Evolutionary conservation across 106 monocot genomes (phyloP), one percentile per base, ranked within the genome.

Genomic region (Triglochin maritima): DNA sequence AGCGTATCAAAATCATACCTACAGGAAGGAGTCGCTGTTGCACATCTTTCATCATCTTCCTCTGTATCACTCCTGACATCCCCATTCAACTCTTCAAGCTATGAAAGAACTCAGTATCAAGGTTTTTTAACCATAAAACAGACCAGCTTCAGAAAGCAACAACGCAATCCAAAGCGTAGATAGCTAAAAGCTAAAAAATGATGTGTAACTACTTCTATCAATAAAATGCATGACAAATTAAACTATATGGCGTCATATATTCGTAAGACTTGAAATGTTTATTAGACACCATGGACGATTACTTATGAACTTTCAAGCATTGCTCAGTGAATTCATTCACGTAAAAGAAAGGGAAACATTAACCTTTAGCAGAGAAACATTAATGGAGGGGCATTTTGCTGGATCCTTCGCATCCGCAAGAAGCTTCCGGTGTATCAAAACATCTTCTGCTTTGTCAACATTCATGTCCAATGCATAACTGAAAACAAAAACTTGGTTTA

Each of bases 341-440:
- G 29, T 29, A 29, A 29, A 29, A 29, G 29, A 29, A 29, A 52
- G 7, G 52, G 11, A 8, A 11, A 52, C 52, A 52, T 7, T 59
- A 63, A 98, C 96, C 84, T 88, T 83, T 50, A 77, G 12, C 51
- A 91, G 87, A n/a, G 88, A 85, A 44, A 81, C 82, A 79, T 79
- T 75, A 62, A 85, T 88, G 57, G 67, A 72, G 5, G 90, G 90
- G 6, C 85, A 78, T 51, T 86, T 96, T 4, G 63, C 62, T 4
- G 87, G 82, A 67, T 88, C 85, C 76, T 78, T 78, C 1, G 86
- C 91, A 7, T 84, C 81, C 44, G 68, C 72, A 52, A 96, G 87
- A 64, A 90, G 81, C 69, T 79, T 78, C 64, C 66, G 70, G 60
- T 96, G 96, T 64, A 88, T 52, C 42, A 88, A 47, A 16, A 91